Evolutionary conservation across 1,284 basidiomycete species (phyloP), one percentile per base, ranked within the genome.

Genomic region (Cutaneotrichosporon cavernicola): DNA sequence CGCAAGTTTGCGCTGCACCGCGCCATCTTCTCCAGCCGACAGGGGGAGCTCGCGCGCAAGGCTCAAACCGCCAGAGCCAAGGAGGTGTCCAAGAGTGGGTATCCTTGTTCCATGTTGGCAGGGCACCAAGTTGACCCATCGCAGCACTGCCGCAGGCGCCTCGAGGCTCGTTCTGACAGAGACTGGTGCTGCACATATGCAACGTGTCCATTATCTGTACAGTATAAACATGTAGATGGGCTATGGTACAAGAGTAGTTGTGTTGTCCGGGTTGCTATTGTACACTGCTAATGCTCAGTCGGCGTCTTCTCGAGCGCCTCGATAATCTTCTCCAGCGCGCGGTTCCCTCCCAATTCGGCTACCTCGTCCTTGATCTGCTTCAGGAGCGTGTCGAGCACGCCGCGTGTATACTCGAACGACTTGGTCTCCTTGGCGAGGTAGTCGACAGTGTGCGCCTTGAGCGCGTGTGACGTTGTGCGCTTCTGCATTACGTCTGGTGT

Each of bases 401-500:
- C 68, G 1, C 86, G 80, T 0, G 90, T 91, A 73, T 92, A 92
- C 1, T 85, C 86, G 70, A 92, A 91, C 0, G 90, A 90, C 63
- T 86, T 84, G 0, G 90, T 92, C 32, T 84, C 79, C n/a, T 85
- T 75, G 22, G 83, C 82, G 72, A 97, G 85, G 76, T 94, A 93
- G 11, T 86, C 82, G 62, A 97, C 91, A 0, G 88, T 86, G 72
- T 92, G 89, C 0, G 81, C 80, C 75, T 96, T 97, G 60, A 92
- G 82, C 0, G 89, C 89, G 0, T 88, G 87, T 0, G 90, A 90
- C 0, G 86, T 84, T 0, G 94, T 92, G 13, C 90, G 85, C 79
- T 96, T 93, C 76, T 94, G 90, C 21, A 97, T 85, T 11, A 95
- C 88, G 70, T 94, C 92, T 95, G 34, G n/a, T n/a, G 66, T 65